Evolutionary conservation across 2,329 filamentous ascomycete genomes (phyloP), one percentile per base, ranked within the genome.

Genomic region (Aspergillus melleus): DNA sequence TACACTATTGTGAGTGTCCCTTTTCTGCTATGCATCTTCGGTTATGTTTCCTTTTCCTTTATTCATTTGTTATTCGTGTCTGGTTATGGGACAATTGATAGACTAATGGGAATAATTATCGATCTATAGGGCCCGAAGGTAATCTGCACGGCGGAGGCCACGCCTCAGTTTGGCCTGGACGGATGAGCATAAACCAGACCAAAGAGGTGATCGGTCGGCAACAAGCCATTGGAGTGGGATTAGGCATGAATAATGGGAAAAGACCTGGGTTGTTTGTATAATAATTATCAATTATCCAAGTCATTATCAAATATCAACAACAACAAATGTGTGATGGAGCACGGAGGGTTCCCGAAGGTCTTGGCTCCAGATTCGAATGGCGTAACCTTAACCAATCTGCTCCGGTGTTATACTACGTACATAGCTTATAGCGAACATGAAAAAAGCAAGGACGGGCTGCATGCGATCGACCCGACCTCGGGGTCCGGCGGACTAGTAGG

Each of bases 1-100:
- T 72, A 74, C 58, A 55, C 60, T 6, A 70, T 71, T 66, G 71
- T 74, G 47, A 66, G 71, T 68, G n/a, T 51, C 42, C 10, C n/a
- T 54, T 36, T 30, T 9, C 32, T 30, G 26, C 1, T 29, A 29
- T 29, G 26, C 26, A 9, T 54, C 11, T 24, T 29, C 22, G 42
- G 53, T 30, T 29, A 29, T 2, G 8, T 9, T 29, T 29, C 26
- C 1, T 8, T 2, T 29, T 9, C 8, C 26, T 29, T 44, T 36
- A 14, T 36, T 42, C 16, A n/a, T 19, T n/a, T 8, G 8, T 42
- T n/a, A 8, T 42, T 42, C 9, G 14, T n/a, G n/a, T 16, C 16
- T n/a, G 6, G 14, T n/a, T 42, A 2, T 42, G 36, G 36, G 6
- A 6, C 4, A n/a, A 42, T 16, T n/a, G 16, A 42, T 42, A 4